Evolutionary conservation across 148 eudicot genomes (phyloP), one percentile per base, ranked within the genome.

Genomic region (Spergularia marina): DNA sequence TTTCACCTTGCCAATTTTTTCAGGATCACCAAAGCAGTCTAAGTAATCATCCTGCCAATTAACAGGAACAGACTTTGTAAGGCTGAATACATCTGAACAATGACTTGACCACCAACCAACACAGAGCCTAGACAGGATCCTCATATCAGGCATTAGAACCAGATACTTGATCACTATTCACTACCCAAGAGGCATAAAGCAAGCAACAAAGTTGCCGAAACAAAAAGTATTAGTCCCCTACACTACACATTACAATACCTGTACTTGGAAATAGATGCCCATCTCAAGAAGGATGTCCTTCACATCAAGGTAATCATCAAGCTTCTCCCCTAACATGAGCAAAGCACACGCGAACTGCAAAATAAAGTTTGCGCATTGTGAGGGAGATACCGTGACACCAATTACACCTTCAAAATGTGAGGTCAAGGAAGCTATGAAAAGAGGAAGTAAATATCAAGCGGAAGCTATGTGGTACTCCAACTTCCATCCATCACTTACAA

Each of bases 201-300:
- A 73, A 44, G 39, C 0, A 73, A 40, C 10, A 51, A 21, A 49
- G 20, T n/a, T 3, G 11, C 25, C n/a, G 20, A 2, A 23, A 74
- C 25, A 30, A 8, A 54, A 14, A 18, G n/a, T 6, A 25, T 47
- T 55, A 58, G 21, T 51, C 60, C 34, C 34, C 20, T 36, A 44
- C 0, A 30, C 36, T 30, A 39, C 18, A 53, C 23, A 53, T 41
- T 63, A 61, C 53, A 34, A 61, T 78, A 90, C 94, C 89, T 90
- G 91, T 53, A 85, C 90, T 88, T 90, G 91, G 73, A 90, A 90
- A 78, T 90, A 90, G 54, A 80, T 79, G 15, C 94, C 94, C 91
- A 90, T 88, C 18, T 90, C 90, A 74, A 90, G 75, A 73, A 90
- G 89, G 73, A 85, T 76, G 53, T 79, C 74, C 72, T 87, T 88